A percentile compares a stretch with the other conserved stretches of the same genome.
Evolutionary conservation across 2,329 filamentous ascomycete species (phyloP).

Genomic region (Ambrosiella beaveri): DNA sequence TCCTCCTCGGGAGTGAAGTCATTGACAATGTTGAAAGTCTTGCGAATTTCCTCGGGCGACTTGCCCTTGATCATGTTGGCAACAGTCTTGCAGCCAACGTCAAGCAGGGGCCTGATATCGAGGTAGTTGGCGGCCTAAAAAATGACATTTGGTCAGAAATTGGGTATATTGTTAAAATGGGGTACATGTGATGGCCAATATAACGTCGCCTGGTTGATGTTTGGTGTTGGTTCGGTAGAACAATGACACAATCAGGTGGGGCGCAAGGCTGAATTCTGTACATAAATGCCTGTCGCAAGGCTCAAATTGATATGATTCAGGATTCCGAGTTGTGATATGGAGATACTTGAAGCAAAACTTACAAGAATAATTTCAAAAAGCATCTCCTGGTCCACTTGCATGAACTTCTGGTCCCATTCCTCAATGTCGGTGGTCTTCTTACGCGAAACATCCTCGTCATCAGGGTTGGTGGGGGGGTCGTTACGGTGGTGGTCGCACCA

Average conservation of each 20-base stretch:
- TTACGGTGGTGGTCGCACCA: slow-evolving; percentile 94
- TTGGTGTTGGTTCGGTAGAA: background rate
- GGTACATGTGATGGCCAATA: no score
- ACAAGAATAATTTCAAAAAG: slow-evolving; percentile 97
- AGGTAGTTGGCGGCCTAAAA: slow-evolving; percentile 85
- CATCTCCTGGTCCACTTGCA: slow-evolving; percentile 99
- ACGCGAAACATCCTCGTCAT: slow-evolving; percentile 82
- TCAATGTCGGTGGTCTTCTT: slow-evolving; percentile 99
- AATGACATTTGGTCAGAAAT: background rate
- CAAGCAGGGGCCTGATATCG: slow-evolving; percentile 93
- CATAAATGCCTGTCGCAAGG: background rate
- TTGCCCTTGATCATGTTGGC: slow-evolving; percentile 99
- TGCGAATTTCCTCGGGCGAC: slow-evolving; percentile 95
- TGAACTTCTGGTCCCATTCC: slow-evolving; percentile 99
- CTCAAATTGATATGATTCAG: background rate
- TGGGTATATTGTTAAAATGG: background rate
- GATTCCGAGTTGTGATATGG: background rate
- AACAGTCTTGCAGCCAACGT: slow-evolving; percentile 97
- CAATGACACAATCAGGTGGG: slow-evolving; percentile 1
- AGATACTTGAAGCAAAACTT: slow-evolving; percentile 22
- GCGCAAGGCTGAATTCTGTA: background rate
- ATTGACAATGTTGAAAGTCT: slow-evolving; percentile 99
- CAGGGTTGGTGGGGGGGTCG: slow-evolving; percentile 64
- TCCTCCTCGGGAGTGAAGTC: slow-evolving; percentile 98
- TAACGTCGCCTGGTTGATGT: background rate